phyloP scores from a whole-genome alignment of 208 protist genomes.

The Leishmania braziliensis region DNA sequence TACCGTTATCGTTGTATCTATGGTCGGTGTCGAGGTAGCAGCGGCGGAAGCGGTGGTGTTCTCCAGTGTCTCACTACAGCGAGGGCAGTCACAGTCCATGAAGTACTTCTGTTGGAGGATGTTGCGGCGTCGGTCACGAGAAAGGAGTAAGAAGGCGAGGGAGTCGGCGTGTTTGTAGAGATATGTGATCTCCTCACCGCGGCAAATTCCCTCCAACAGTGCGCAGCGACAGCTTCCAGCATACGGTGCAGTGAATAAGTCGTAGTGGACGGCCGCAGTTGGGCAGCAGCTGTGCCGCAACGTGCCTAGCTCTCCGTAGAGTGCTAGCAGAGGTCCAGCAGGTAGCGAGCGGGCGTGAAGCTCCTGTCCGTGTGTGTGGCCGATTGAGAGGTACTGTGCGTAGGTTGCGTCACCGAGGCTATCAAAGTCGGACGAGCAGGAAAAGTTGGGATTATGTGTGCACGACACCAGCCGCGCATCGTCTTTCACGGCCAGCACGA shows the following conservation, averaged over 20 bases:
- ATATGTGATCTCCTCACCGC: constrained; percentile 48
- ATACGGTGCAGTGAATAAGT: constrained; percentile 39
- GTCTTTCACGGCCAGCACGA: constrained; percentile 33
- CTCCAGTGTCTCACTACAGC: constrained; percentile 30
- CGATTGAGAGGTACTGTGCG: constrained; percentile 41
- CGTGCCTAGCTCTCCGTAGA: constrained; percentile 42
- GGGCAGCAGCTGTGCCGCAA: constrained; percentile 63
- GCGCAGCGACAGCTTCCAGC: constrained; percentile 47
- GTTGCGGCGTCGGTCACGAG: constrained; percentile 44
- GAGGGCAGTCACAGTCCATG: constrained; percentile 49
- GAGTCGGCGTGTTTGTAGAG: constrained; percentile 54
- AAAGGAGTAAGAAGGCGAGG: constrained; percentile 52
- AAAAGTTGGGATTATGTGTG: constrained; percentile 31
- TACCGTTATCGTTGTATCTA: background rate
- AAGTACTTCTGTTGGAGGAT: constrained; percentile 40
- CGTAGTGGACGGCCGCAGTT: constrained; percentile 43
- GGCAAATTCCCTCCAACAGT: constrained; percentile 25
- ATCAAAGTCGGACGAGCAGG: constrained; percentile 30
- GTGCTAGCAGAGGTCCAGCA: constrained; percentile 23
- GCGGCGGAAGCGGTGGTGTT: background rate
- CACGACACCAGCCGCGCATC: constrained; percentile 19
- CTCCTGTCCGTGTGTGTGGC: constrained; percentile 33
- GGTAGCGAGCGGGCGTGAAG: constrained; percentile 2
- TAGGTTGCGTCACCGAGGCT: constrained; percentile 39
- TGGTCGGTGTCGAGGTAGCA: background rate